Evolutionary conservation across 2,329 filamentous ascomycete species (phyloP), one percentile per base, ranked within the genome.

Genomic region (Neophaeococcomyces mojaviensis): DNA sequence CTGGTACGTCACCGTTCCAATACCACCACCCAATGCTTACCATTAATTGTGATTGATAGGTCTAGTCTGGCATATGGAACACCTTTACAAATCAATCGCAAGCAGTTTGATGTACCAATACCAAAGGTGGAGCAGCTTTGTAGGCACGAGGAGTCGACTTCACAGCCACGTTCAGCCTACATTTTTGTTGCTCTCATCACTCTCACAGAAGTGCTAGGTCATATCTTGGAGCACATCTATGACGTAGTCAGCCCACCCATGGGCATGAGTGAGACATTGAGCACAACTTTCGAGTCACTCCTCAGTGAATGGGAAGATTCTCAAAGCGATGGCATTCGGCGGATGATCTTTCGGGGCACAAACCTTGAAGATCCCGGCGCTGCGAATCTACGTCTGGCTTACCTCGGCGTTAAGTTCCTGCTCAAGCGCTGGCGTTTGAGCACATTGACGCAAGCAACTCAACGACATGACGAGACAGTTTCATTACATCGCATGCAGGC

Each of bases 21-120:
- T 39, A 15, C 19, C 12, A 8, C 54, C 13, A n/a, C 33, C 8
- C 9, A 33, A 32, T 16, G n/a, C 48, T 37, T 26, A 4, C 18
- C n/a, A 13, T 34, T 4, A 34, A 55, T 33, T 8, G 41, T 10
- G 1, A 34, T 12, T 28, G n/a, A n/a, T n/a, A 76, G 72, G 73
- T 67, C 65, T 8, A 76, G 73, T 40, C 60, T 77, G 4, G 71
- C 73, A 1, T 71, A 77, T 40, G 74, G 74, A 1, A 77, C 74
- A 2, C 74, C 74, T 1, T 67, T 71, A 2, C 69, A 70, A 20
- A 68, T 78, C 9, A 61, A 66, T 9, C 59, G 60, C 13, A 55
- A 60, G 0, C 70, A 75, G 37, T 66, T 73, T 33, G 72, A 78
- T 47, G 73, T 77, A 0, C 71, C 71, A 0, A 52, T 61, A 1